Base-by-base conservation (phyloP, 2,329 filamentous ascomycete genomes). In the Pezicula radicicola region DNA sequence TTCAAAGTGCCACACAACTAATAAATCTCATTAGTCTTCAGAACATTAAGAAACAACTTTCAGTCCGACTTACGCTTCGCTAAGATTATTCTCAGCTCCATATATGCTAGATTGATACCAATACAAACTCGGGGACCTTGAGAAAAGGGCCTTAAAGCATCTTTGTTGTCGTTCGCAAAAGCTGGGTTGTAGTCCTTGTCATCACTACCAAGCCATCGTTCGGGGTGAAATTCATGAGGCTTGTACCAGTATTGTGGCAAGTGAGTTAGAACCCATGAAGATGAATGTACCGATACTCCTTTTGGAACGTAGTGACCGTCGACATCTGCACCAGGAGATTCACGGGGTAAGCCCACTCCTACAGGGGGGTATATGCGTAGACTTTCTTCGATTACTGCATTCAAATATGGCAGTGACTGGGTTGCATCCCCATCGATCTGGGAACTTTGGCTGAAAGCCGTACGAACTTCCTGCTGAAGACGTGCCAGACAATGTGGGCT, bases 1-100 rank as follows among this genome's bases (percentile, higher is more conserved):
- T 12, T 42, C 39, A 42, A 42, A 42, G 18, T 42, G 39, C 39
- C 39, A 42, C 18, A 42, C 39, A 21, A 42, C 39, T 42, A 9
- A 30, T 30, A 8, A 8, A 30, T 42, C 39, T 19, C 39, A 18
- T 42, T 25, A 18, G 18, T 16, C 15, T 12, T 19, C 37, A 42
- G 13, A n/a, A 41, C 15, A 12, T 42, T 13, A n/a, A 19, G n/a
- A 5, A 42, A 18, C 10, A 16, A 4, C 13, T 6, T 6, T 21
- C 21, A 42, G 13, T 18, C 4, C n/a, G 8, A 42, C 39, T 42
- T 42, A 42, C 39, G 39, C n/a, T 42, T 42, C 1, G 48, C 46
- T 3, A 50, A 35, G 7, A 58, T 41, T 10, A 58, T 25, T 15
- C 53, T 28, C 46, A 52, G 50, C 46, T 58, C 55, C 46, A 56